Conservation (phyloP, 176 grass and related monocot species). For the Themeda triandra region DNA sequence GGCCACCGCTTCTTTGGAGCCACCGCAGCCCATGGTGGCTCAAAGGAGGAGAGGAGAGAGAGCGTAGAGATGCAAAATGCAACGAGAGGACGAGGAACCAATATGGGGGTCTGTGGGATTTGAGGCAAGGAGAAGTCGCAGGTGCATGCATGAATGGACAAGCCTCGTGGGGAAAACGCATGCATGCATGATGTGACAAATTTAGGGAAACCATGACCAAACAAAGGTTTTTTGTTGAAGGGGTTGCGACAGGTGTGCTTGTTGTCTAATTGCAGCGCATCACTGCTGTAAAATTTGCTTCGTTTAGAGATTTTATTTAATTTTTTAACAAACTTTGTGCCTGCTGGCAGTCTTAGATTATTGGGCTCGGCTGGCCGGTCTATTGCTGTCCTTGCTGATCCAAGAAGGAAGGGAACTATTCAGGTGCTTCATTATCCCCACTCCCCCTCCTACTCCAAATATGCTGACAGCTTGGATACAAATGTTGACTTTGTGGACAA, state of each 20-base stretch:
- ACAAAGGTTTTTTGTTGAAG: background rate
- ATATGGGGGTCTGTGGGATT: slow-evolving; percentile 11
- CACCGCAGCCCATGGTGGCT: slow-evolving; percentile 77
- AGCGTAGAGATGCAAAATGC: background rate
- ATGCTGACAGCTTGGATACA: background rate
- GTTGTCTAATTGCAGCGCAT: background rate
- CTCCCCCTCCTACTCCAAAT: background rate
- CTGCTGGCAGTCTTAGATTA: background rate
- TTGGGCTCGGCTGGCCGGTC: background rate
- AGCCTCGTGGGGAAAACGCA: background rate
- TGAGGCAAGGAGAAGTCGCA: slow-evolving; percentile 27
- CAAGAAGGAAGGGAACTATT: background rate
- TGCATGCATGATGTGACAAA: slow-evolving; percentile 30
- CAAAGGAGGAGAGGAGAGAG: slow-evolving; percentile 14
- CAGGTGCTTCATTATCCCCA: background rate
- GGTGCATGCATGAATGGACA: background rate
- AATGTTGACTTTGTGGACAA: background rate
- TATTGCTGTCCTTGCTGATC: background rate
- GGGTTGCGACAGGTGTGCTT: background rate
- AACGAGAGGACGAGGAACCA: background rate
- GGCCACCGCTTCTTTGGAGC: slow-evolving; percentile 80
- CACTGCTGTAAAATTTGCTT: background rate
- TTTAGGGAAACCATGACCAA: slow-evolving; percentile 38
- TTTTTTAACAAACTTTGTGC: background rate
- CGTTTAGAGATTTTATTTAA: background rate